phyloP scores from a whole-genome alignment of 495 filamentous ascomycete genomes.

The Tuber calosporum region DNA sequence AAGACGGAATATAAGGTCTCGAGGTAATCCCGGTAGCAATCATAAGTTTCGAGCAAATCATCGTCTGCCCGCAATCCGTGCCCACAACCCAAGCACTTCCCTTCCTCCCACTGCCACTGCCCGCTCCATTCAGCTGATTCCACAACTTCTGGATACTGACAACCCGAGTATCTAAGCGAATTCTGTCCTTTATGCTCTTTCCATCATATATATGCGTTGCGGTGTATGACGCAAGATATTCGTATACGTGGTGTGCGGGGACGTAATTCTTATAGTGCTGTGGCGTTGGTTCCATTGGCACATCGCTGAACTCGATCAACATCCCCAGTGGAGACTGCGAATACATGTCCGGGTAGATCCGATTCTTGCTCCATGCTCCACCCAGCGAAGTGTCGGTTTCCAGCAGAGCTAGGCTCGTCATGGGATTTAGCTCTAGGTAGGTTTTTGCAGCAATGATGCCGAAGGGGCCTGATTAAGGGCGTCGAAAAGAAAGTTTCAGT shows the following conservation, averaged over 20 bases:
- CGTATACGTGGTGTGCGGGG: slow-evolving; percentile 57
- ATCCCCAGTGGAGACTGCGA: slow-evolving; percentile 33
- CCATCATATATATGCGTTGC: slow-evolving; percentile 47
- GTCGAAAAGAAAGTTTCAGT: neutral
- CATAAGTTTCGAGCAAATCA: slow-evolving; percentile 56
- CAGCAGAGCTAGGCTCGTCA: slow-evolving; percentile 48
- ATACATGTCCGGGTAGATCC: slow-evolving; percentile 58
- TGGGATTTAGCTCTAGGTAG: slow-evolving; percentile 53
- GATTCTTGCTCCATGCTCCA: slow-evolving; percentile 61
- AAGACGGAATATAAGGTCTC: slow-evolving; percentile 50
- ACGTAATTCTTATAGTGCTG: slow-evolving; percentile 58
- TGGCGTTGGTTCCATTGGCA: slow-evolving; percentile 52
- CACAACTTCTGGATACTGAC: slow-evolving; percentile 47
- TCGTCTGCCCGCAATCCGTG: slow-evolving; percentile 28
- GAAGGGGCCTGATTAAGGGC: slow-evolving; percentile 30
- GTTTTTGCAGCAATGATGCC: slow-evolving; percentile 58
- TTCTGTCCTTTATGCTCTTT: slow-evolving; percentile 47
- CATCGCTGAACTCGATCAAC: slow-evolving; percentile 55
- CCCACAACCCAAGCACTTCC: slow-evolving; percentile 30
- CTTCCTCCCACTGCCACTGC: slow-evolving; percentile 42
- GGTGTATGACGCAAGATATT: slow-evolving; percentile 60
- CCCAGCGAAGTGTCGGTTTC: slow-evolving; percentile 56
- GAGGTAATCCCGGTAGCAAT: slow-evolving; percentile 65
- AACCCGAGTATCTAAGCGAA: slow-evolving; percentile 53
- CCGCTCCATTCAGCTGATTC: slow-evolving; percentile 34